These are phyloP conservation scores for Medicago truncatula DNA, from an alignment of 306 rosid genomes.

Conservation along the genomic window MtrunA17r5.0-ANR NC_053042.1:2529001-2529500, in stretches of 20 bases:
- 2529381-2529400: conserved; percentile 71
- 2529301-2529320: neutral
- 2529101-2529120: conserved; percentile 80
- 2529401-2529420: conserved; percentile 72
- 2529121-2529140: conserved; percentile 56
- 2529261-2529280: neutral
- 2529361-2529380: conserved; percentile 58
- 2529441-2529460: conserved; percentile 63
- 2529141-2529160: conserved; percentile 46
- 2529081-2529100: conserved; percentile 88
- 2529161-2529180: conserved; percentile 68
- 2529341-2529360: conserved; percentile 29
- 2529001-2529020: neutral
- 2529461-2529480: conserved; percentile 2
- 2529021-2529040: neutral
- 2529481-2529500: conserved; percentile 14
- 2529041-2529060: conserved; percentile 5
- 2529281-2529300: neutral
- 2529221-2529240: neutral
- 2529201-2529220: neutral
- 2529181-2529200: no score
- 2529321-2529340: neutral
- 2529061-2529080: conserved; percentile 38
- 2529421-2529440: conserved; percentile 70
- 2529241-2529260: neutral